Evolutionary conservation across 73 alveolate species (phyloP).

Genomic region (Paramecium primaurelia): DNA sequence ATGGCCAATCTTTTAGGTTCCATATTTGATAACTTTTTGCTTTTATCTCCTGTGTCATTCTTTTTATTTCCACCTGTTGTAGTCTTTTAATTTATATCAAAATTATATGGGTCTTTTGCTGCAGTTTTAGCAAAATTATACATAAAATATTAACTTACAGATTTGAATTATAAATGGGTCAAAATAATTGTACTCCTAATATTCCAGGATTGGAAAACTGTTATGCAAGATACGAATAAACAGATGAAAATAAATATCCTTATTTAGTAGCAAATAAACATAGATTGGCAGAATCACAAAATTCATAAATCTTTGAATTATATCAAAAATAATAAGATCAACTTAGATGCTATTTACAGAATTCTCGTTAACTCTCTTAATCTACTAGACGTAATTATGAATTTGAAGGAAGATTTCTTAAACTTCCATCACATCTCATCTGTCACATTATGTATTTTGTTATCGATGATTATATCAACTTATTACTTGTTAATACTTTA

Average conservation of each 20-base stretch:
- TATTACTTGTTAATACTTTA: not conserved
- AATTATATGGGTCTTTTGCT: slow-evolving; percentile 50
- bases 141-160: slow-evolving; percentile 16
- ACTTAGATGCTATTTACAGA: not conserved
- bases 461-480: not conserved
- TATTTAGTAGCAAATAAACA: not conserved
- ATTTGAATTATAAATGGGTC: not conserved
- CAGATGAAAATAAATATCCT: not conserved
- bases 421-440: not conserved
- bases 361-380: not conserved
- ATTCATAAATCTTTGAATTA: not conserved
- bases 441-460: not conserved
- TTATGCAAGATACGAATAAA: not conserved
- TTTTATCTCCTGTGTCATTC: not conserved
- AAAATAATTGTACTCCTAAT: not conserved
- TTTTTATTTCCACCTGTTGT: not conserved
- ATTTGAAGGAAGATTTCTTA: not conserved
- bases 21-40: not conserved
- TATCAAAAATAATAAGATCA: not conserved
- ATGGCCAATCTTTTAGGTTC: slow-evolving; percentile 70
- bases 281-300: not conserved
- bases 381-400: not conserved
- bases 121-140: slow-evolving; percentile 17
- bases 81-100: slow-evolving; percentile 13
- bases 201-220: slow-evolving; percentile 3